A percentile compares a stretch with the other conserved stretches of the same genome.
Conservation (phyloP, 805 yeast species). For the Tanozyma kutaoensis region DNA sequence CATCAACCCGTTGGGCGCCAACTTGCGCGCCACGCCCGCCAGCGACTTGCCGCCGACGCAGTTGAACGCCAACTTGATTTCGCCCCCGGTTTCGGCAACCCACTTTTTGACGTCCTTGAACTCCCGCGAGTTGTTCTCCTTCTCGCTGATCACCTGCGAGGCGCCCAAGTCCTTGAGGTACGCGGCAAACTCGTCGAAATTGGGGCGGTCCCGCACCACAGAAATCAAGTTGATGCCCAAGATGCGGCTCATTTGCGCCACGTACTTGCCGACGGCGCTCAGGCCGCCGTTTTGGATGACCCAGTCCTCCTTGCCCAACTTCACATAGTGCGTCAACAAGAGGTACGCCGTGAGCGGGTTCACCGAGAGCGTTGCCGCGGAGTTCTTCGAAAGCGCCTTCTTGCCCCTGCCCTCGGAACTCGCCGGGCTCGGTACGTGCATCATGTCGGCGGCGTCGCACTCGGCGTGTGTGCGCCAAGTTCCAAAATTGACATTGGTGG, state of each 20-base stretch:
- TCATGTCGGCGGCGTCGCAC: conserved; percentile 36
- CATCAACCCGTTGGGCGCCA: conserved; percentile 60
- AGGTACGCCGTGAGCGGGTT: conserved; percentile 57
- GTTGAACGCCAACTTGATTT: conserved; percentile 70
- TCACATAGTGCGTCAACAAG: too few relatives aligned
- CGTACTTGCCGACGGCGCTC: conserved; percentile 88
- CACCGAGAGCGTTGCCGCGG: conserved; percentile 84
- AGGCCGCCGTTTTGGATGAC: conserved; percentile 94
- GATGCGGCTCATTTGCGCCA: conserved; percentile 71
- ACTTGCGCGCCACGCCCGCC: conserved; percentile 71
- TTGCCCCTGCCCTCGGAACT: conserved; percentile 28
- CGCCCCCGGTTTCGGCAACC: conserved; percentile 30
- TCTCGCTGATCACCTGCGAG: conserved; percentile 80
- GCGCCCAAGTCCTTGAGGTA: conserved; percentile 66
- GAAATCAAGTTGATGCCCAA: conserved; percentile 75
- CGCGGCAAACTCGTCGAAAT: conserved; percentile 43
- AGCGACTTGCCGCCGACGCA: conserved; percentile 89
- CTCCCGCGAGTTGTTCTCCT: conserved; percentile 57
- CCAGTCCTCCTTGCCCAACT: conserved; percentile 49
- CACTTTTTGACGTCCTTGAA: conserved; percentile 47
- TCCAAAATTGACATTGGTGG: conserved; percentile 66
- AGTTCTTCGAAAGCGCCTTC: conserved; percentile 24
- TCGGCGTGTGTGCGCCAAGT: conserved; percentile 82
- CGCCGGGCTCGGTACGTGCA: conserved; percentile 40
- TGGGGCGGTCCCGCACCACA: conserved; percentile 77